Evolutionary conservation across 495 filamentous ascomycete genomes (phyloP).

Genomic region (Aspergillus funiculosus): DNA sequence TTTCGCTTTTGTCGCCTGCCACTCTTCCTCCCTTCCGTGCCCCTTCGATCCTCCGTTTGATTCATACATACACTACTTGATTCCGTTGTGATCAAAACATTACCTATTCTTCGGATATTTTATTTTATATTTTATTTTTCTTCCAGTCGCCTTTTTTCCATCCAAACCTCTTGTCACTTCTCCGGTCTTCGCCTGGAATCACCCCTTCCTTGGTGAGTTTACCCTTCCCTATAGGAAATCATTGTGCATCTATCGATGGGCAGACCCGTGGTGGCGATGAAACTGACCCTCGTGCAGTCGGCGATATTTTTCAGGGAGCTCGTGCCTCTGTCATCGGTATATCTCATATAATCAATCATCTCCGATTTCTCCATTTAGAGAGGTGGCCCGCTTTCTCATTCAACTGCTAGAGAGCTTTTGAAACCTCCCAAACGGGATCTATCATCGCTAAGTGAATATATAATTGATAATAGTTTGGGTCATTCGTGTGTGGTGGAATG

Average conservation of each 20-base stretch:
- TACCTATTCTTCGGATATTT: constrained; percentile 11
- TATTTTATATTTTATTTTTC: constrained; percentile 2
- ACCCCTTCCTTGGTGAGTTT: constrained; percentile 9
- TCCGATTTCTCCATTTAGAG: neutral
- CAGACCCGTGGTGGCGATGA: constrained; percentile 1
- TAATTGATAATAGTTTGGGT: constrained; percentile 17
- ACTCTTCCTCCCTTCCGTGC: constrained; percentile 27
- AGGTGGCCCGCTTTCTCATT: neutral
- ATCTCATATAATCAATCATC: neutral
- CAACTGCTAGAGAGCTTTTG: neutral
- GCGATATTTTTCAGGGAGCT: constrained; percentile 6
- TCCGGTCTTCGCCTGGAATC: constrained; percentile 7
- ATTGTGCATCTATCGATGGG: neutral
- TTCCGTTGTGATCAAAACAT: constrained; percentile 21
- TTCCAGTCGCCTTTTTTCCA: constrained; percentile 1
- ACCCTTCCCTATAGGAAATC: neutral
- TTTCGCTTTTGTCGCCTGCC: constrained; percentile 22
- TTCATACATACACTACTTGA: constrained; percentile 34
- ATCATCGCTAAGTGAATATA: constrained; percentile 26
- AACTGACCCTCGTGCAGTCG: constrained; percentile 13
- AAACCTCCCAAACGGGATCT: neutral
- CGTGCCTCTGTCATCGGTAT: constrained; percentile 6
- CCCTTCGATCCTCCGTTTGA: constrained; percentile 31
- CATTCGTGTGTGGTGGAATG: constrained; percentile 30
- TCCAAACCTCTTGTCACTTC: constrained; percentile 5